Percentiles rank a stretch among this genome's conserved stretches.
Conservation (phyloP, 768 basidiomycete genomes). For the Leucosporidium yakuticum region DNA sequence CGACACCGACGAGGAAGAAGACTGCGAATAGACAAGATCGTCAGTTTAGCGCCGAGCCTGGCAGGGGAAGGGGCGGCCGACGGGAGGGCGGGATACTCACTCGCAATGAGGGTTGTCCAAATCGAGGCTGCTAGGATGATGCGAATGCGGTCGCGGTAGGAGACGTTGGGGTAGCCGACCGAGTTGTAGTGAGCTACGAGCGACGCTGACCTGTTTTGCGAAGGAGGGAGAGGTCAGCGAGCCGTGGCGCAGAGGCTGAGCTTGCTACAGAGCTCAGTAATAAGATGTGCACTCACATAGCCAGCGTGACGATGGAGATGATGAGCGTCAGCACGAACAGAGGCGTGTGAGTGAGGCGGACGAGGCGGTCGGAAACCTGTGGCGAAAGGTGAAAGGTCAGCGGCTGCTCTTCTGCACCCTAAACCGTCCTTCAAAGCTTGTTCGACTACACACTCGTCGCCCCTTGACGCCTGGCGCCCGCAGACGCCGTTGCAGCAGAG, state of each 20-base stretch:
- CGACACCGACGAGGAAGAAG: conserved; percentile 41
- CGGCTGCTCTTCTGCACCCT: too few relatives aligned
- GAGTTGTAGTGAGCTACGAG: conserved; percentile 38
- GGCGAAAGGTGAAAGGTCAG: background rate
- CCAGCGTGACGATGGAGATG: conserved; percentile 40
- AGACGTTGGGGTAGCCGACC: conserved; percentile 34
- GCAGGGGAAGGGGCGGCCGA: too few relatives aligned
- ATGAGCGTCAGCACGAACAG: conserved; percentile 23
- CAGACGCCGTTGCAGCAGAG: too few relatives aligned
- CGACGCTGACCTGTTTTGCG: too few relatives aligned
- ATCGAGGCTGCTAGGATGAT: conserved; percentile 33
- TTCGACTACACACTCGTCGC: too few relatives aligned
- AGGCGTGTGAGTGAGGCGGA: conserved; percentile 17
- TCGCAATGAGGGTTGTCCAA: background rate
- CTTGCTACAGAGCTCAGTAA: too few relatives aligned
- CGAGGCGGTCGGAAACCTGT: background rate
- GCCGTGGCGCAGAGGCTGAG: too few relatives aligned
- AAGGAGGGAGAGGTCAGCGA: too few relatives aligned
- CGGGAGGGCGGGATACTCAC: too few relatives aligned
- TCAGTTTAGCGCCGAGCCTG: too few relatives aligned
- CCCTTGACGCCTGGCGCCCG: too few relatives aligned
- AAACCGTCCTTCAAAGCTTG: too few relatives aligned
- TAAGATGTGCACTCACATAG: conserved; percentile 15
- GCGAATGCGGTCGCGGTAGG: conserved; percentile 43
- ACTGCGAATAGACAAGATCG: background rate